A percentile compares a stretch with the other conserved stretches of the same genome.
These are phyloP conservation scores for Mrakia frigida DNA, from an alignment of 768 basidiomycete genomes.

Conservation along the genomic window DNA sequence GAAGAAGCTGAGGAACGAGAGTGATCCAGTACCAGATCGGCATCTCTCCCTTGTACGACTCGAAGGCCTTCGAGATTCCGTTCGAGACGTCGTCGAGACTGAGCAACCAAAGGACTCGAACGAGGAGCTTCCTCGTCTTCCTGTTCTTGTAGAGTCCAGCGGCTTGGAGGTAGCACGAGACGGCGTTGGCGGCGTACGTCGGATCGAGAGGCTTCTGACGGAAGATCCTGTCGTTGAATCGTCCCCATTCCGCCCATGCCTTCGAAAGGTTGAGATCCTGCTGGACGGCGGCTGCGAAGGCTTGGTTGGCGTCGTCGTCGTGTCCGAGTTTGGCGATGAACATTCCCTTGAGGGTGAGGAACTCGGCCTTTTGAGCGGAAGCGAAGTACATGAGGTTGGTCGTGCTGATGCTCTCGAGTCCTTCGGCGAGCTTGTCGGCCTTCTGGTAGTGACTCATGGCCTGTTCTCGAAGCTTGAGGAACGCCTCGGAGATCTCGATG, in stretches of 20 bases:
- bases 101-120: constrained; percentile 91
- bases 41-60: constrained; percentile 91
- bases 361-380: constrained; percentile 88
- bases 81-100: constrained; percentile 69
- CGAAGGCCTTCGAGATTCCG: constrained; percentile 54
- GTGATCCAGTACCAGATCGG: constrained; percentile 99
- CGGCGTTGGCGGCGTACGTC: constrained; percentile 76
- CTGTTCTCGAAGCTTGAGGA: constrained; percentile 96
- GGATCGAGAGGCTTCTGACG: constrained; percentile 73
- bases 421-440: constrained; percentile 84
- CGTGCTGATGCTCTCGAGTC: constrained; percentile 97
- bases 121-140: constrained; percentile 84
- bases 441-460: constrained; percentile 97
- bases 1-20: constrained; percentile 84
- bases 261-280: constrained; percentile 91
- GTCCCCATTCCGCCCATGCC: constrained; percentile 98
- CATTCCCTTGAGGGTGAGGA: constrained; percentile 97
- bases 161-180: constrained; percentile 96
- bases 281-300: constrained; percentile 93
- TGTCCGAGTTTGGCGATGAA: constrained; percentile 84
- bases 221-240: constrained; percentile 87
- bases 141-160: constrained; percentile 89
- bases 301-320: constrained; percentile 80
- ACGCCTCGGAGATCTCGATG: constrained; percentile 99
- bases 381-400: constrained; percentile 99